These are phyloP conservation scores for Emergomyces pasteurianus DNA, from an alignment of 2,329 filamentous ascomycete genomes.

Conservation along the genomic window DNA sequence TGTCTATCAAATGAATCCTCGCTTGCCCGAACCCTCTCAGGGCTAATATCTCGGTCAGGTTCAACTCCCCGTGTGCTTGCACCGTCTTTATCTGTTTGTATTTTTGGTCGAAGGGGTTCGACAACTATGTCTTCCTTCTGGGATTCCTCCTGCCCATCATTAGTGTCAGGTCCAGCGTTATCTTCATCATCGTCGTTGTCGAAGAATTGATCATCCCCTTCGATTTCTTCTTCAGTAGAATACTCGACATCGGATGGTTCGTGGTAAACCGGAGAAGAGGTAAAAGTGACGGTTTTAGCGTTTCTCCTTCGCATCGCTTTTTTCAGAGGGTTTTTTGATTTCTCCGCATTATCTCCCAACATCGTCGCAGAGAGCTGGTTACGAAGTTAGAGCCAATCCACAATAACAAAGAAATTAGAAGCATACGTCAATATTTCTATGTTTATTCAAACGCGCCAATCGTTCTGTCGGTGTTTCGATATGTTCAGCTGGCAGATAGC, in stretches of 20 bases:
- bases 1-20: constrained; percentile 53
- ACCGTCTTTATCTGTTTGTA: constrained; percentile 25
- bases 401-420: constrained; percentile 1
- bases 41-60: constrained; percentile 18
- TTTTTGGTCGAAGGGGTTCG: constrained; percentile 33
- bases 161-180: constrained; percentile 15
- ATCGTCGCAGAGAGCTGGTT: constrained; percentile 54
- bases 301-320: constrained; percentile 72
- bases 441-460: constrained; percentile 87
- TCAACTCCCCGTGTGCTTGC: constrained; percentile 17
- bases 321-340: constrained; percentile 70
- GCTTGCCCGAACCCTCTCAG: constrained; percentile 40
- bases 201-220: constrained; percentile 33
- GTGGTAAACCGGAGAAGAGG: constrained; percentile 64
- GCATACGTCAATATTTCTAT: constrained; percentile 90
- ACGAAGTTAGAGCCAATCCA: not conserved
- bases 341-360: constrained; percentile 62
- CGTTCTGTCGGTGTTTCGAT: constrained; percentile 97
- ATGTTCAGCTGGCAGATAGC: constrained; percentile 92
- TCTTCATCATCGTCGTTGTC: constrained; percentile 36
- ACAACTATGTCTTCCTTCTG: constrained; percentile 29
- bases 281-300: constrained; percentile 76
- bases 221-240: constrained; percentile 57
- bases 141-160: constrained; percentile 24
- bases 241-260: constrained; percentile 82